Base-by-base conservation (phyloP, 345 rosid species). In the Heritiera littoralis region DNA sequence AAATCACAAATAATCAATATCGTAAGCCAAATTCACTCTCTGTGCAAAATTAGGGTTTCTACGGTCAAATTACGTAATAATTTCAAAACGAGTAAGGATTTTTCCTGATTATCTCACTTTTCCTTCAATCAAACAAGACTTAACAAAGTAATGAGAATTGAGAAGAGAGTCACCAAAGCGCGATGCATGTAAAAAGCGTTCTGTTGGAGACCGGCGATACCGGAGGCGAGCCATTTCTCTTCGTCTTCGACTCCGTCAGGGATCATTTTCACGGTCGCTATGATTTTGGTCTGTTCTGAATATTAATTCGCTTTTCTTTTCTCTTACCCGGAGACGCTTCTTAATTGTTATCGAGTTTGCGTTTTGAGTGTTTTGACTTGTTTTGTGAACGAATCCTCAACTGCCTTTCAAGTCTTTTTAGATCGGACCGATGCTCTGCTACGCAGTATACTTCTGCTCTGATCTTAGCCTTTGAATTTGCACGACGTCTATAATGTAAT, bases 141-240 rank as follows among this genome's bases (percentile, higher is more conserved):
- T 45, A 69, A 12, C 1, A 55, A 60, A 46, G 41, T 23, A 65
- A 66, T 56, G 46, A 17, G 28, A 23, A 23, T 23, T 23, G 28
- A 23, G 45, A 13, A 63, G 15, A 38, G 82, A 65, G 52, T 86
- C 92, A 96, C 99, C 94, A 94, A 80, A 79, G 99, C 98, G 75
- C 99, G 99, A 80, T 96, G 98, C 98, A 96, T 96, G 90, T 86
- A 88, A 81, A 92, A 96, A 74, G 99, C 97, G 86, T 94, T 96
- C 83, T 96, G 99, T 79, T 96, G 98, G 79, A 96, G 97, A 83
- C 95, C 98, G 58, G 97, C 92, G 79, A 92, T 89, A 60, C 95
- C 92, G 9, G 98, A 97, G 51, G 98, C 90, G 81, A 96, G 94
- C 99, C 98, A 96, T 81, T 94, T 96, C 74, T 96, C 99, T 84